Base-by-base conservation (phyloP, 2,329 filamentous ascomycete genomes). In the Fusarium nurragi region DNA sequence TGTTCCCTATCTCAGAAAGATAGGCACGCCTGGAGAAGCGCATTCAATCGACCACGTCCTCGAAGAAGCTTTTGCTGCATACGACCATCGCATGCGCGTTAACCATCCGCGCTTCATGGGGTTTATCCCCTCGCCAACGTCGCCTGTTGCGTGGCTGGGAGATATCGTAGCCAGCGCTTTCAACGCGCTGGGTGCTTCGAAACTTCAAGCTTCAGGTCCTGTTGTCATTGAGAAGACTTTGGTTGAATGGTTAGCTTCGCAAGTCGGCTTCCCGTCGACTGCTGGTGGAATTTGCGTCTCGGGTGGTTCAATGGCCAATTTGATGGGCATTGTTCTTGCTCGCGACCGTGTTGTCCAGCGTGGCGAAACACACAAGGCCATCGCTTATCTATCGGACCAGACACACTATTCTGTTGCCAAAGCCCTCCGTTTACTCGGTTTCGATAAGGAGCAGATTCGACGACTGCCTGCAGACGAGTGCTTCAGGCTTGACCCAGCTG, bases 231-330 rank as follows among this genome's bases (percentile, higher is more conserved):
- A 72, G 18, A 72, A 72, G 48, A 60, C 61, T 2, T n/a, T 72
- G 39, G 64, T 71, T 4, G 59, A 63, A 21, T 72, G 70, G 70
- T 30, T 72, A 3, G 66, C 68, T 0, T 39, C 46, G 2, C 44
- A 43, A 13, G 60, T 64, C 7, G 68, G 68, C 0, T 63, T 72
- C 5, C 65, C 63, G 0, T 25, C 41, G 1, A 69, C 64, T 38
- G 52, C 68, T 4, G 70, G 70, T 1, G 66, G 71, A 1, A 44
- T 71, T 12, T 71, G 56, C 23, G 69, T 73, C 9, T 73, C 70
- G 2, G 71, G 69, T 3, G 71, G 69, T 6, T 69, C 67, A n/a
- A 70, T 73, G 57, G 71, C 66, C 19, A 73, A 73, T 37, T 18
- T 73, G 28, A 65, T 68, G 51, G 71, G 59, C 1, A 61, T 73